Evolutionary conservation across 2,329 filamentous ascomycete species (phyloP), one percentile per base, ranked within the genome.

Genomic region (Neonectria ditissima): DNA sequence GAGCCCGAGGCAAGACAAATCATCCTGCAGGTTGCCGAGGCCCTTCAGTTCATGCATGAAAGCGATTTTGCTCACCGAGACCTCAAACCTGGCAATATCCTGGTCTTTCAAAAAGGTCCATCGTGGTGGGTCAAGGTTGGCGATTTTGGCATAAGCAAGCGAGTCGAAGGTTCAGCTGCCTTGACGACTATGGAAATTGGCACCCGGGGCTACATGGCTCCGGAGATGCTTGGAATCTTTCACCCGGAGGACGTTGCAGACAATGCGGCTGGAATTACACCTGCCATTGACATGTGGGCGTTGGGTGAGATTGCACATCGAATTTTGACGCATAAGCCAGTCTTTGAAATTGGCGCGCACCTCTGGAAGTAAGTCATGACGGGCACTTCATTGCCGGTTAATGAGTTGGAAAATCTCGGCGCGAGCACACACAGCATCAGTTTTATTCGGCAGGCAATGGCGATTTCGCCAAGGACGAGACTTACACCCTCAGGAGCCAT

Each of bases 271-370:
- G 18, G 30, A 7, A 51, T 50, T 20, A 48, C 59, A 7, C 16
- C 18, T 3, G 20, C 53, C 5, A 34, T 62, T 22, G 59, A 62
- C 24, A 18, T 58, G n/a, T 62, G 83, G 59, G 65, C 57, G 16
- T 2, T 86, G 80, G 50, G 79, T 78, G 50, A 77, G 77, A 67
- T 83, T 7, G 18, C 53, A 6, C 53, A 55, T 32, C 44, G 53
- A 10, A 34, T 47, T 28, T 5, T 55, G 18, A 55, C 53, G 5
- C 14, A 24, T 2, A 55, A 47, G n/a, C 16, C 41, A 5, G 7
- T n/a, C 9, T 45, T 55, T 6, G 5, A 22, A 5, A 26, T 14
- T 2, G 5, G 18, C 14, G 32, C n/a, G 18, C 10, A 43, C 4
- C 11, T 34, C 9, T 43, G n/a, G 26, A 3, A 10, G 1, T 55